Conservation (phyloP, 345 rosid species). For the Cochlearia excelsa region DNA sequence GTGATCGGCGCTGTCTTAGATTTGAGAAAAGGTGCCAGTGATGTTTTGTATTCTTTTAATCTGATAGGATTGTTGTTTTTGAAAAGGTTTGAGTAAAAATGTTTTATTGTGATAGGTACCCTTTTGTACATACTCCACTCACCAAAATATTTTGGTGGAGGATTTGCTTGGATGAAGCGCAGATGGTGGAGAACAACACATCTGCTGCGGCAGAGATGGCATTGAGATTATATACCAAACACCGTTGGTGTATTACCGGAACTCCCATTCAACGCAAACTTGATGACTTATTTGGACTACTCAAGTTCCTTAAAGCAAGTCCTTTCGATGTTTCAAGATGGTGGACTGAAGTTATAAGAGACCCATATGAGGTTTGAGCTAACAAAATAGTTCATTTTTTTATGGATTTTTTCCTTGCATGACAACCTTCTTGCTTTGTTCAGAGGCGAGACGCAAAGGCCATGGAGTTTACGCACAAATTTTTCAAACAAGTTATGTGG, state of each 20-base stretch:
- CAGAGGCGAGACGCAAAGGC: slow-evolving; percentile 73
- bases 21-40: slow-evolving; percentile 75
- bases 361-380: slow-evolving; percentile 75
- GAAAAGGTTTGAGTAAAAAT: slow-evolving; percentile 20
- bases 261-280: slow-evolving; percentile 94
- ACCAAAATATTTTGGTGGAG: slow-evolving; percentile 98
- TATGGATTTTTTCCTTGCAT: slow-evolving; percentile 20
- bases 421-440: slow-evolving; percentile 27
- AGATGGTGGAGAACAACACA: slow-evolving; percentile 95
- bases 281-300: slow-evolving; percentile 87
- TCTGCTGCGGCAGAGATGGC: slow-evolving; percentile 98
- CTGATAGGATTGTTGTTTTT: slow-evolving; percentile 12
- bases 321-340: slow-evolving; percentile 81
- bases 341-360: slow-evolving; percentile 89
- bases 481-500: slow-evolving; percentile 92
- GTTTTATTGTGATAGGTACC: slow-evolving; percentile 61
- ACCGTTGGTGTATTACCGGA: slow-evolving; percentile 95
- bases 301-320: slow-evolving; percentile 71
- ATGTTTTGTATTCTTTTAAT: slow-evolving; percentile 11
- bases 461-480: slow-evolving; percentile 68
- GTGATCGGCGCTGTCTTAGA: slow-evolving; percentile 85
- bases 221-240: slow-evolving; percentile 64
- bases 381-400: slow-evolving; percentile 8
- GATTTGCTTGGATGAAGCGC: slow-evolving; percentile 96
- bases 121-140: slow-evolving; percentile 81